A percentile compares a stretch with the other conserved stretches of the same genome.
Conservation (phyloP, 208 protist genomes). For the Jaenimonas drosophilae region DNA sequence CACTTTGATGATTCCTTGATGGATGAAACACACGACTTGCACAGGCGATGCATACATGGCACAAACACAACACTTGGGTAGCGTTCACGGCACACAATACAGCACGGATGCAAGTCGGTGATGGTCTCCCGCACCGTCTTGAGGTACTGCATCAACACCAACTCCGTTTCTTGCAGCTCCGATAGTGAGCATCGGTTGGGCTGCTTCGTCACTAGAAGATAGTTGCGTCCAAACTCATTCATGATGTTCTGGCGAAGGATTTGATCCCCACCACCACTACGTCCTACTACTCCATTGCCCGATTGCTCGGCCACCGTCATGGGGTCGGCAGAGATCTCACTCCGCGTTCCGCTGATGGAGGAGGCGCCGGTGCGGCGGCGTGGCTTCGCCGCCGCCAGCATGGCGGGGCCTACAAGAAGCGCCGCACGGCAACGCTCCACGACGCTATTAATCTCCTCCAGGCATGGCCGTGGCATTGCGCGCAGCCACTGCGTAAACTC, state of each 20-base stretch:
- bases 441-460: too few relatives aligned
- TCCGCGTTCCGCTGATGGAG: not conserved
- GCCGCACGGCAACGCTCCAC: too few relatives aligned
- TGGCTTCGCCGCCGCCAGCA: not conserved
- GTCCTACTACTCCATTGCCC: conserved; percentile 7
- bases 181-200: conserved; percentile 45
- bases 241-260: conserved; percentile 56
- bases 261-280: conserved; percentile 41
- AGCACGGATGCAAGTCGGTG: conserved; percentile 59
- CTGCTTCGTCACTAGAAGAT: conserved; percentile 55
- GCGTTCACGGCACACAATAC: conserved; percentile 76
- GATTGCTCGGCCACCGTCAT: too few relatives aligned
- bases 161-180: conserved; percentile 52
- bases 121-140: conserved; percentile 67
- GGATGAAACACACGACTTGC: conserved; percentile 65
- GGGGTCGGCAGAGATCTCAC: conserved; percentile 1
- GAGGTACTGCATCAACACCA: conserved; percentile 82
- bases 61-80: conserved; percentile 72
- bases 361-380: conserved; percentile 1
- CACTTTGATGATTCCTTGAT: conserved; percentile 20
- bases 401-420: not conserved
- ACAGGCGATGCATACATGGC: conserved; percentile 78
- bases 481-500: conserved; percentile 65
- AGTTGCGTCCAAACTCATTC: conserved; percentile 40
- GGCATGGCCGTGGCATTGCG: conserved; percentile 26